Evolutionary conservation across 2,329 filamentous ascomycete genomes (phyloP), one percentile per base, ranked within the genome.

Genomic region (Colletotrichum ledebouriae): DNA sequence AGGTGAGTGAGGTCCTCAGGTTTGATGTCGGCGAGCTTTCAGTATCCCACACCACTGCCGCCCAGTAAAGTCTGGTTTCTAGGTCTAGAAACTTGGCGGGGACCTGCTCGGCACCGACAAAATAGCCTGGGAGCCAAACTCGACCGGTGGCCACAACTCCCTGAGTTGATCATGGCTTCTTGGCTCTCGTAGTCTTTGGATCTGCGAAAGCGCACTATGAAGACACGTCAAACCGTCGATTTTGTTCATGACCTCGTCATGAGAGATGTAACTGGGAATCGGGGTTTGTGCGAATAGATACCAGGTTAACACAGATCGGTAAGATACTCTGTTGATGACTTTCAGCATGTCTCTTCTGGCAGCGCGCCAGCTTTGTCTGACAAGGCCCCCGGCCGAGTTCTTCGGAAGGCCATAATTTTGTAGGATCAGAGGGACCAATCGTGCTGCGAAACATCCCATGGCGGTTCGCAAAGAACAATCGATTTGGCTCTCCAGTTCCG

Each of bases 271-370:
- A 13, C 33, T 39, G 2, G 69, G 69, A 13, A 71, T 41, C 5
- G 69, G 66, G 37, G 62, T 71, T 37, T 69, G 66, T 1, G 50
- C 46, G 25, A 67, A 69, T 15, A 71, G 22, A 33, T 62, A 65
- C 44, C 69, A 47, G 10, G 71, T 55, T 4, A 72, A 63, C 6
- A 64, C 60, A 29, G 69, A 72, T 12, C 44, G 37, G 39, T 70
- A 71, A 10, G 63, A 70, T 22, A 49, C 39, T n/a, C 47, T 53
- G 49, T 72, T 65, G 17, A 67, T 59, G 34, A 57, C 69, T 52
- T 47, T 71, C 6, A 72, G 37, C 70, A 72, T 72, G 17, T 69
- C 64, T 59, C 59, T 70, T 44, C 70, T 69, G 17, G 65, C 37
- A 29, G 42, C 41, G 15, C 63, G 67, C 70, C 63, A 71, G 20